Evolutionary conservation across 768 basidiomycete genomes (phyloP).

Genomic region (Tylopilus subfusipes): DNA sequence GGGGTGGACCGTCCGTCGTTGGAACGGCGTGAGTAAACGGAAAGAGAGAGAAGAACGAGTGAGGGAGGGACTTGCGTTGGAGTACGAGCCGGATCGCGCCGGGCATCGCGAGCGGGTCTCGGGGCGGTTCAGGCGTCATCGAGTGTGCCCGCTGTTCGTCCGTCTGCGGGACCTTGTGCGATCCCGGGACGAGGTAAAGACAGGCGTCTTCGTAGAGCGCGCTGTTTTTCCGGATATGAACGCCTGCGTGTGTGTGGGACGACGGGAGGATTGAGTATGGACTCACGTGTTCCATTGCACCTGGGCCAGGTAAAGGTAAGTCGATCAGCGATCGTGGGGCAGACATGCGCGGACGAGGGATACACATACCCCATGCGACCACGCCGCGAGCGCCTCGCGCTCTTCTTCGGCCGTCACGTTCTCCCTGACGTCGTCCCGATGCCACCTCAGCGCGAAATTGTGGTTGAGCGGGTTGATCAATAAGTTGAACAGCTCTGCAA

Average conservation of each 20-base stretch:
- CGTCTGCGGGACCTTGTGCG: conserved; percentile 57
- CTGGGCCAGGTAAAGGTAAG: conserved; percentile 29
- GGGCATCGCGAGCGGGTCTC: conserved; percentile 66
- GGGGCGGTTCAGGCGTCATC: conserved; percentile 45
- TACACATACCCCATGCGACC: conserved; percentile 58
- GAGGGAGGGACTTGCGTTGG: conserved; percentile 41
- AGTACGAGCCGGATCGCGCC: conserved; percentile 54
- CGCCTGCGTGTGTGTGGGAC: not conserved
- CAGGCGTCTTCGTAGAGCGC: conserved; percentile 68
- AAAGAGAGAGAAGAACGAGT: not conserved
- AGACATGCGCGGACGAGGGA: not conserved
- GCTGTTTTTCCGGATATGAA: conserved; percentile 29
- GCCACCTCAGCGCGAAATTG: conserved; percentile 74
- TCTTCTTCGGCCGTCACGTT: conserved; percentile 61
- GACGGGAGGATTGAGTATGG: too few relatives aligned
- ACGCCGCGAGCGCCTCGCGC: conserved; percentile 47
- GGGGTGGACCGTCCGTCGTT: not conserved
- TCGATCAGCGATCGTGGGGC: not conserved
- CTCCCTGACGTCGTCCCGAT: conserved; percentile 70
- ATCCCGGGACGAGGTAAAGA: conserved; percentile 67
- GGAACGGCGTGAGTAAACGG: too few relatives aligned
- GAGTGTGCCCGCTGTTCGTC: conserved; percentile 57
- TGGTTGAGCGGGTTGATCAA: conserved; percentile 64
- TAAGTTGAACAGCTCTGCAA: conserved; percentile 64
- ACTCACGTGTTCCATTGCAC: conserved; percentile 81